phyloP scores from a whole-genome alignment of 176 grass and related monocot genomes.

The Oryza officinalis region DNA sequence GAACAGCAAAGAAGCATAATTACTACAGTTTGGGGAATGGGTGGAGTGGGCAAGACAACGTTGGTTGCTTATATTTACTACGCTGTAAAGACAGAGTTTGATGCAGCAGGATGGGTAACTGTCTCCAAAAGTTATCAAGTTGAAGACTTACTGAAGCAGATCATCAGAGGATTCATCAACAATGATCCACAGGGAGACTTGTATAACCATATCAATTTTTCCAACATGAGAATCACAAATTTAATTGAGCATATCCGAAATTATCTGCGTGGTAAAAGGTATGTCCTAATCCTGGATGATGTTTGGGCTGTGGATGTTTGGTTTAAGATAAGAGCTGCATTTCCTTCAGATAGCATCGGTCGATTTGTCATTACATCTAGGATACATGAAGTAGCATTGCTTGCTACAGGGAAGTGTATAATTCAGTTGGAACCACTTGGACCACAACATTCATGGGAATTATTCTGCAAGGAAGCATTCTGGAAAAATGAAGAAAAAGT shows the following conservation, averaged over 20 bases:
- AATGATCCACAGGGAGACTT: too few species aligned
- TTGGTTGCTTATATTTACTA: too few species aligned
- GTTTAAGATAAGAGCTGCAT: not conserved
- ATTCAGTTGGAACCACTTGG: not conserved
- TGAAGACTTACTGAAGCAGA: too few species aligned
- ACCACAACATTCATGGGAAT: not conserved
- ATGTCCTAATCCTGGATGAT: constrained; percentile 13
- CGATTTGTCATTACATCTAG: not conserved
- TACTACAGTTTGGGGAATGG: too few species aligned
- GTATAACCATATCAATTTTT: not conserved
- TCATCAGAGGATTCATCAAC: too few species aligned
- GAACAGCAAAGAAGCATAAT: too few species aligned
- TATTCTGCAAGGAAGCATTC: not conserved
- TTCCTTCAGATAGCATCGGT: not conserved
- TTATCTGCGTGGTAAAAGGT: constrained; percentile 14
- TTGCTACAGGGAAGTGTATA: not conserved
- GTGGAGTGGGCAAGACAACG: too few species aligned
- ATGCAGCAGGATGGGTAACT: too few species aligned
- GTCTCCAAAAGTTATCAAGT: too few species aligned
- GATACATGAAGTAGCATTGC: not conserved
- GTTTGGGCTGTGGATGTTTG: not conserved
- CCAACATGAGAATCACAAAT: not conserved
- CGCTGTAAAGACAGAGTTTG: too few species aligned
- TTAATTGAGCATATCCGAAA: not conserved
- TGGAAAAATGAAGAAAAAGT: not conserved